A percentile compares a stretch with the other conserved stretches of the same genome.
Evolutionary conservation across 2,329 filamentous ascomycete genomes (phyloP).

Genomic region (Aspergillus tubingensis): DNA sequence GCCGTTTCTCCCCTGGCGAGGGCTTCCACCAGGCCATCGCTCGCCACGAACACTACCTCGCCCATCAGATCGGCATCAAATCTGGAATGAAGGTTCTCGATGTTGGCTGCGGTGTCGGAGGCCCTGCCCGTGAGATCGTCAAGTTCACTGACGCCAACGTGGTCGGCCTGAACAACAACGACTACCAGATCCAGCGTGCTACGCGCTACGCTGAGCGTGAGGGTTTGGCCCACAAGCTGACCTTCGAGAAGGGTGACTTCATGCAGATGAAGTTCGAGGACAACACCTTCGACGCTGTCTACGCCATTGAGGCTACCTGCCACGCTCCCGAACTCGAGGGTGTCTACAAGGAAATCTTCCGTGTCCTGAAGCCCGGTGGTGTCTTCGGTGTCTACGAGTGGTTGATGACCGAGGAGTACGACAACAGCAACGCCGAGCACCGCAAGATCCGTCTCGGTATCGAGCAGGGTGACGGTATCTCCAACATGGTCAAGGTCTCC

Average conservation of each 20-base stretch:
- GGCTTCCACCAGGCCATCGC: conserved; percentile 88
- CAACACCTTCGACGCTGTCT: conserved; percentile 90
- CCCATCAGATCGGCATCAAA: conserved; percentile 81
- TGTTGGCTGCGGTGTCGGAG: conserved; percentile 95
- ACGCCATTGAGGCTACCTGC: conserved; percentile 95
- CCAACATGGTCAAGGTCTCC: conserved; percentile 89
- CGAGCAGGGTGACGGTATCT: conserved; percentile 93
- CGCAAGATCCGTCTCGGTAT: conserved; percentile 90
- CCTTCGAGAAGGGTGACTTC: conserved; percentile 93
- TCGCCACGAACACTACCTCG: conserved; percentile 96
- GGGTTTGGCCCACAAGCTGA: conserved; percentile 74
- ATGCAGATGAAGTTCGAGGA: conserved; percentile 98
- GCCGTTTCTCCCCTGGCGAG: conserved; percentile 85
- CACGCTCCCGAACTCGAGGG: conserved; percentile 89
- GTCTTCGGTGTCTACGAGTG: conserved; percentile 98
- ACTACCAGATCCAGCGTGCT: conserved; percentile 98
- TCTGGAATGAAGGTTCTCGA: conserved; percentile 89
- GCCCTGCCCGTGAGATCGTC: conserved; percentile 91
- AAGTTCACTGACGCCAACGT: conserved; percentile 91
- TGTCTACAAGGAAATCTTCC: conserved; percentile 92
- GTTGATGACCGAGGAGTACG: conserved; percentile 96
- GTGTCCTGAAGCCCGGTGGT: conserved; percentile 92
- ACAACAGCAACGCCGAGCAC: conserved; percentile 84
- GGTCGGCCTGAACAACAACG: conserved; percentile 96
- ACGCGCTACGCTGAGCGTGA: conserved; percentile 80